Evolutionary conservation across 441 rosid genomes (phyloP).

Genomic region (Rhodomyrtus psidioides): DNA sequence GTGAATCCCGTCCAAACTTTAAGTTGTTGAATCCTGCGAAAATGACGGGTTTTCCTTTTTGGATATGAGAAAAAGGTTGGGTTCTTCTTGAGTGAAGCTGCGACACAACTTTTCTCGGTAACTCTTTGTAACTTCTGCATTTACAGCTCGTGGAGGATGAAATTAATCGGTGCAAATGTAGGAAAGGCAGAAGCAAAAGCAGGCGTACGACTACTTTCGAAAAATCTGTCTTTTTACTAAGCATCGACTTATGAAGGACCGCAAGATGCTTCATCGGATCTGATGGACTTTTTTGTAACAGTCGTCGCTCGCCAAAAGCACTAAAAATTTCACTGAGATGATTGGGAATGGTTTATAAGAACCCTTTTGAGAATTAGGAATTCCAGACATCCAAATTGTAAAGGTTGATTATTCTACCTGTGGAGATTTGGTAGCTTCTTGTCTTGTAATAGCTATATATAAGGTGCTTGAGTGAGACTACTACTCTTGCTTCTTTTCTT

Average conservation of each 20-base stretch:
- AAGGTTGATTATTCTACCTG: neutral
- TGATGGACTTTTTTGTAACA: neutral
- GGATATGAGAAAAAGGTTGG: neutral
- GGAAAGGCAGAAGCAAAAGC: neutral
- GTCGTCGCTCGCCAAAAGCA: neutral
- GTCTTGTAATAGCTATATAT: neutral
- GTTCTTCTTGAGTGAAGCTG: neutral
- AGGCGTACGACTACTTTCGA: neutral
- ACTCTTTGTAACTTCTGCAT: neutral
- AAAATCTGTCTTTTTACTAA: neutral
- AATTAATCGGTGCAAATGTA: neutral
- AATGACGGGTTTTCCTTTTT: neutral
- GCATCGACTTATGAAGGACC: neutral
- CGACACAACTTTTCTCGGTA: neutral
- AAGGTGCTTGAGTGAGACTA: neutral
- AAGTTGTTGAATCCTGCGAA: neutral
- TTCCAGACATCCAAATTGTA: neutral
- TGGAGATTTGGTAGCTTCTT: neutral
- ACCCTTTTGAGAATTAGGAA: neutral
- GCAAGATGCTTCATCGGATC: neutral
- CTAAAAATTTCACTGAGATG: neutral
- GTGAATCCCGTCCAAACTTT: neutral
- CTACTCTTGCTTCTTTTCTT: neutral
- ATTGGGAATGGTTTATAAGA: neutral
- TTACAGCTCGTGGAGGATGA: neutral